Base-by-base conservation (phyloP, 352 stramenopile species). In the Phytopythium aichiense region DNA sequence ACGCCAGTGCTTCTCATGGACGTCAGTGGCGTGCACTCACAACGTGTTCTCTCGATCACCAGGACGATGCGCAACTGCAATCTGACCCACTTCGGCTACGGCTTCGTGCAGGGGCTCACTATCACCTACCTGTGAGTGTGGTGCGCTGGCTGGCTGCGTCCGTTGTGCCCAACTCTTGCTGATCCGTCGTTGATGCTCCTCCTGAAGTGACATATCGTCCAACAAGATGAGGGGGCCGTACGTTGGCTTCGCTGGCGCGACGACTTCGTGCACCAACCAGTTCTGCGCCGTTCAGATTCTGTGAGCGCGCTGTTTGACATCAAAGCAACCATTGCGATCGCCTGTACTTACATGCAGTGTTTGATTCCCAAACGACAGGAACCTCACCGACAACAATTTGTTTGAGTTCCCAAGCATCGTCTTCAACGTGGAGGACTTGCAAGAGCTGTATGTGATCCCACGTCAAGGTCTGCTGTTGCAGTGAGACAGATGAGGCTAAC, bases 51-150 rank as follows among this genome's bases (percentile, higher is more conserved):
- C n/a, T n/a, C n/a, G n/a, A n/a, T n/a, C n/a, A n/a, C 13, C 42
- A 82, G 73, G 7, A 76, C 69, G 2, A 56, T 86, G 40, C 62
- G 69, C 31, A 83, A 77, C 55, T 83, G 71, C 64, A 81, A 74
- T 50, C 40, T 86, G 30, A 61, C 51, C 25, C 64, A 56, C 9
- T 74, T 79, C 20, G 66, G 66, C 2, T 72, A 67, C 25, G 56
- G 74, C 40, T 81, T 86, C 35, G 66, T 74, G 35, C 12, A 30
- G 18, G 28, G 13, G 20, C 43, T 18, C n/a, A n/a, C n/a, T n/a
- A n/a, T n/a, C n/a, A n/a, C n/a, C n/a, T n/a, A n/a, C n/a, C n/a
- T n/a, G n/a, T n/a, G n/a, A n/a, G n/a, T n/a, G n/a, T n/a, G n/a
- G n/a, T n/a, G n/a, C n/a, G n/a, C n/a, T n/a, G n/a, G n/a, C n/a